Evolutionary conservation across 2,329 filamentous ascomycete genomes (phyloP).

Genomic region (Monosporascus sp.): DNA sequence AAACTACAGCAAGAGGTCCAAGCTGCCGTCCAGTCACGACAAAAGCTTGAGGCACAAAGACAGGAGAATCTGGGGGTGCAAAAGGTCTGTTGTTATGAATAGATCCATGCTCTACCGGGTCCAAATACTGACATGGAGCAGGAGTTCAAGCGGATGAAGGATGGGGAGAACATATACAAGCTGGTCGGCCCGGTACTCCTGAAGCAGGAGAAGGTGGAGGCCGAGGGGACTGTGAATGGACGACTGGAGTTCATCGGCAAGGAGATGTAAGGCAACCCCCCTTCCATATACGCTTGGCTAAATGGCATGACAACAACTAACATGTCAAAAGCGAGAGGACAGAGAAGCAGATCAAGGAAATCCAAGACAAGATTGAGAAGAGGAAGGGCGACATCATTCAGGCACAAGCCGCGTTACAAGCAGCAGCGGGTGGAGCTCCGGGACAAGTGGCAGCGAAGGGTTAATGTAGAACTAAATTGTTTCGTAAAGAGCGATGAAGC

Average conservation of each 20-base stretch:
- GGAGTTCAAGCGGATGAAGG: constrained; percentile 77
- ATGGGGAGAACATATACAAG: constrained; percentile 91
- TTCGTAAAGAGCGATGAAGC: neutral
- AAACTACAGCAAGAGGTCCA: constrained; percentile 84
- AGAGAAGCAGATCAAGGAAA: constrained; percentile 50
- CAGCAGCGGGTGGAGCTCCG: constrained; percentile 26
- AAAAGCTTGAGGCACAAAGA: constrained; percentile 89
- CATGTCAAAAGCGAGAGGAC: constrained; percentile 17
- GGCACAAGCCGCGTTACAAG: constrained; percentile 45
- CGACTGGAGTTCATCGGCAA: constrained; percentile 88
- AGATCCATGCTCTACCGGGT: neutral
- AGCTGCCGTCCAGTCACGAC: constrained; percentile 67
- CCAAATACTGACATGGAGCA: constrained; percentile 28
- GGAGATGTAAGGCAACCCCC: constrained; percentile 65
- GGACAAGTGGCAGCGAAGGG: constrained; percentile 23
- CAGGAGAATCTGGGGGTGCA: constrained; percentile 89
- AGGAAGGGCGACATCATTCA: constrained; percentile 58
- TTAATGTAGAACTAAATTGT: constrained; percentile 2
- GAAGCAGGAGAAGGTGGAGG: constrained; percentile 91
- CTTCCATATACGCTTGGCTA: neutral
- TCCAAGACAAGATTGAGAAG: constrained; percentile 51
- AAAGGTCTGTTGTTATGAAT: constrained; percentile 49
- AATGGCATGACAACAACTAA: neutral
- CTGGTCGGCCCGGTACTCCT: constrained; percentile 86
- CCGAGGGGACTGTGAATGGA: constrained; percentile 83